A percentile compares a stretch with the other conserved stretches of the same genome.
phyloP scores from a whole-genome alignment of 345 rosid species.

The Linum trigynum region DNA sequence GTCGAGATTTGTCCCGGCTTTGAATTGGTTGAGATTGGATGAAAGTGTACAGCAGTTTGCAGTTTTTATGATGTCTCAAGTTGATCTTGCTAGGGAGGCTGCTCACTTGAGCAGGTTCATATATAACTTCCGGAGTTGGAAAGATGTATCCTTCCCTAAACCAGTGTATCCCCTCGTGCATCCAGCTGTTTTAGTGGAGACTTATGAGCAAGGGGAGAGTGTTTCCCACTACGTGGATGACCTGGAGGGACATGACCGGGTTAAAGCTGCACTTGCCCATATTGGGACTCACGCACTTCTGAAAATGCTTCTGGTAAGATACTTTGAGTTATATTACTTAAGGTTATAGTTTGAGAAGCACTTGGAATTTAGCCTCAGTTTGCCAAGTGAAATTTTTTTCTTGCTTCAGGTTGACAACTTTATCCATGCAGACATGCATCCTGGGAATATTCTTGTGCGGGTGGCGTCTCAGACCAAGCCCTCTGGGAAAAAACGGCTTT shows the following conservation, averaged over 20 bases:
- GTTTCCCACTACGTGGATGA: slow-evolving; percentile 82
- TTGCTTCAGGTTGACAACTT: slow-evolving; percentile 87
- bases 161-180: slow-evolving; percentile 94
- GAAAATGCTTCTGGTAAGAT: slow-evolving; percentile 89
- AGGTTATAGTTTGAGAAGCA: neutral
- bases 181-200: slow-evolving; percentile 93
- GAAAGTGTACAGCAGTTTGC: slow-evolving; percentile 95
- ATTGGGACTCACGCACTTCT: slow-evolving; percentile 94
- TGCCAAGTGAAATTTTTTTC: slow-evolving; percentile 7
- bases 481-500: slow-evolving; percentile 46
- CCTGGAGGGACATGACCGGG: slow-evolving; percentile 47
- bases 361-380: neutral
- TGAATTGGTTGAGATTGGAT: slow-evolving; percentile 91
- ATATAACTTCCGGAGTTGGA: slow-evolving; percentile 85
- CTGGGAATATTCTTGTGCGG: slow-evolving; percentile 91
- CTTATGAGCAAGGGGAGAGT: slow-evolving; percentile 89
- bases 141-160: slow-evolving; percentile 93
- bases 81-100: slow-evolving; percentile 99
- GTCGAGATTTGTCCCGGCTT: slow-evolving; percentile 58
- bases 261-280: slow-evolving; percentile 80
- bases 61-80: slow-evolving; percentile 96
- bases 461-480: slow-evolving; percentile 40
- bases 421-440: slow-evolving; percentile 99
- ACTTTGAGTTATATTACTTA: neutral
- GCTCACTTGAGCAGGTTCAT: slow-evolving; percentile 88